Evolutionary conservation across 805 yeast genomes (phyloP).

Genomic region (Pichia occidentalis): DNA sequence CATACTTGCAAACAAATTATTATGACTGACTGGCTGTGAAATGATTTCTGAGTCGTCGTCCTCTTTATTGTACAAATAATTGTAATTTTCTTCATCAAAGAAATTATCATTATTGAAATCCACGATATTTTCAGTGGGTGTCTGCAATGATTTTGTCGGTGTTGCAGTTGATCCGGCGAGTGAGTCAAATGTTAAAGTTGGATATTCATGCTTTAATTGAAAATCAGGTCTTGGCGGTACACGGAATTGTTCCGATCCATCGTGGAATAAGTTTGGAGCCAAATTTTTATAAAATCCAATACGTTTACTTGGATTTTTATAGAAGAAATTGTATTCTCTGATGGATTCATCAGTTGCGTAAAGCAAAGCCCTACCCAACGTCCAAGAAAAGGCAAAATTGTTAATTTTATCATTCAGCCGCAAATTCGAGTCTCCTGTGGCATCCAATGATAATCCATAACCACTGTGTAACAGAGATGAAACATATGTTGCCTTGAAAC

Average conservation of each 20-base stretch:
- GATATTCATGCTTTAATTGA: slow-evolving; percentile 18
- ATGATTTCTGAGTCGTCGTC: too few species aligned
- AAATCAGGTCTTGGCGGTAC: slow-evolving; percentile 39
- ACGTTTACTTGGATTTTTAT: slow-evolving; percentile 14
- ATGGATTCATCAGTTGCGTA: slow-evolving; percentile 51
- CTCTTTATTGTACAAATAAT: too few species aligned
- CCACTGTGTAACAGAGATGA: slow-evolving; percentile 53
- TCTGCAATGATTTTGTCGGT: too few species aligned
- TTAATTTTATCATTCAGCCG: slow-evolving; percentile 54
- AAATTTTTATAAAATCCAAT: slow-evolving; percentile 46
- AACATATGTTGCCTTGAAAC: slow-evolving; percentile 59
- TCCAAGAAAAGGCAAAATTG: slow-evolving; percentile 89
- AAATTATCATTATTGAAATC: slow-evolving; percentile 4
- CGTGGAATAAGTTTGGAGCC: slow-evolving; percentile 38
- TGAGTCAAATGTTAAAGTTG: slow-evolving; percentile 11
- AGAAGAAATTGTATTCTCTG: slow-evolving; percentile 1
- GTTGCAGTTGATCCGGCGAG: not conserved
- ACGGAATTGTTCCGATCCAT: slow-evolving; percentile 48
- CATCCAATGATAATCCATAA: slow-evolving; percentile 50
- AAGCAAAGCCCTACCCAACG: slow-evolving; percentile 69
- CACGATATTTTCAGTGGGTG: not conserved
- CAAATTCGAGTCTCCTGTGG: slow-evolving; percentile 25
- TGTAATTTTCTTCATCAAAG: too few species aligned
- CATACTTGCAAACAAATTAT: too few species aligned
- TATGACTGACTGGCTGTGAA: too few species aligned